Percentiles rank a stretch among this genome's conserved stretches.
phyloP scores from a whole-genome alignment of 441 rosid genomes.

The Theobroma grandiflorum region DNA sequence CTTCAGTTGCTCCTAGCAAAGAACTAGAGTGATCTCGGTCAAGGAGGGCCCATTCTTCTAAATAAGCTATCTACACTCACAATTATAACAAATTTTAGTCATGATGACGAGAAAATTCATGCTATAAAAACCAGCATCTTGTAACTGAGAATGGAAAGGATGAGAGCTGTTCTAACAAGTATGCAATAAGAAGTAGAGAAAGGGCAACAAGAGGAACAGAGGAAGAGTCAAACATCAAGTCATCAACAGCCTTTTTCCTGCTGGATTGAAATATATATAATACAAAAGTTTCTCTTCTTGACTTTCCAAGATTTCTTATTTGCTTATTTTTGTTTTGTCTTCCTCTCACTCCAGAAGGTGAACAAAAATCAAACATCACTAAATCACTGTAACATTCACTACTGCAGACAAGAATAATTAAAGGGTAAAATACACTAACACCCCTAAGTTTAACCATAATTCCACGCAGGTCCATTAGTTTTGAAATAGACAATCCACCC shows the following conservation, averaged over 20 bases:
- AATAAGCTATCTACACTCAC: conserved; percentile 46
- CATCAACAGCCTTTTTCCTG: not conserved
- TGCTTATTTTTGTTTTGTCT: not conserved
- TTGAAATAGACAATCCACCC: no score
- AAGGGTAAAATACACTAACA: no score
- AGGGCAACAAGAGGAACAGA: not conserved
- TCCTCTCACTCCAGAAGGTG: conserved; percentile 9
- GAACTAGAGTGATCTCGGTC: conserved; percentile 61
- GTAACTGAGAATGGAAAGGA: not conserved
- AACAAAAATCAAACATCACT: not conserved
- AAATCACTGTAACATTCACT: not conserved
- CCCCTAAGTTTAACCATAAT: no score
- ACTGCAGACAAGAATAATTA: not conserved
- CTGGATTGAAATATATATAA: not conserved
- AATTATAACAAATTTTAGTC: conserved; percentile 24
- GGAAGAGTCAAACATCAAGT: conserved; percentile 3
- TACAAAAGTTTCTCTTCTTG: not conserved
- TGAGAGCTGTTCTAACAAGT: conserved; percentile 8
- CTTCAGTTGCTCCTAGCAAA: conserved; percentile 63
- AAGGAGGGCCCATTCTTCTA: conserved; percentile 64
- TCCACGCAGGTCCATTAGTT: no score
- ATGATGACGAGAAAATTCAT: conserved; percentile 9
- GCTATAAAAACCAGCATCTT: not conserved
- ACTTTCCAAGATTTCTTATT: conserved; percentile 15
- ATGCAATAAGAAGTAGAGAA: conserved; percentile 11